Evolutionary conservation across 805 yeast genomes (phyloP), one percentile per base, ranked within the genome.

Genomic region (Saccharomycopsis oosterbeekiorum): DNA sequence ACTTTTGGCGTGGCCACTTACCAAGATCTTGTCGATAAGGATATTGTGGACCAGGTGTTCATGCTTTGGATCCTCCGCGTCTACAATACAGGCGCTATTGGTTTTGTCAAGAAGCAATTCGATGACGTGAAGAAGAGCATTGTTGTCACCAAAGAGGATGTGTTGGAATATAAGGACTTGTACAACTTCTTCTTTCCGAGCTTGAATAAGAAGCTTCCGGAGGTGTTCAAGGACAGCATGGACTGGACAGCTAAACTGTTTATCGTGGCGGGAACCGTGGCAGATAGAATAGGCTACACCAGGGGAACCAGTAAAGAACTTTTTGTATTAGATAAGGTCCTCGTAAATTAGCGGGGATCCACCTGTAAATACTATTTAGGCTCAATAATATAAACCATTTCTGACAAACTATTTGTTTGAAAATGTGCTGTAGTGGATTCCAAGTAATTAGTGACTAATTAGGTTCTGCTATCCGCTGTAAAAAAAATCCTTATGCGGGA

Each of bases 21-120:
- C 66, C 84, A 82, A 4, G 83, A 81, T 55, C 67, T 87, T 15
- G 67, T 78, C 1, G 75, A 71, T 2, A 74, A 80, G 53, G 75
- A 78, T 51, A 76, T 83, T 55, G 72, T 83, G 61, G 85, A 84
- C 60, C 86, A 84, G 65, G 79, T 80, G 1, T 74, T 88, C 70
- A 70, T 85, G 21, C 70, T 88, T 47, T 88, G 86, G 82, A 73
- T 87, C 29, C 80, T 87, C 41, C 76, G 90, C 66, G 79, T 82
- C 61, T 73, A 76, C 61, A 86, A 84, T 68, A 74, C 73, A 2
- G 29, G 29, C 2, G 2, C 11, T 39, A 12, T 19, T 5, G 74
- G 75, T 1, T 85, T 86, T 78, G 76, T 86, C 19, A 65, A 66
- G 17, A 68, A 69, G 1, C 69, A 72, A 6, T 83, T 80, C 63